Percentiles rank a stretch among this genome's conserved stretches.
Evolutionary conservation across 768 basidiomycete species (phyloP).

Genomic region (Suillus variegatus): DNA sequence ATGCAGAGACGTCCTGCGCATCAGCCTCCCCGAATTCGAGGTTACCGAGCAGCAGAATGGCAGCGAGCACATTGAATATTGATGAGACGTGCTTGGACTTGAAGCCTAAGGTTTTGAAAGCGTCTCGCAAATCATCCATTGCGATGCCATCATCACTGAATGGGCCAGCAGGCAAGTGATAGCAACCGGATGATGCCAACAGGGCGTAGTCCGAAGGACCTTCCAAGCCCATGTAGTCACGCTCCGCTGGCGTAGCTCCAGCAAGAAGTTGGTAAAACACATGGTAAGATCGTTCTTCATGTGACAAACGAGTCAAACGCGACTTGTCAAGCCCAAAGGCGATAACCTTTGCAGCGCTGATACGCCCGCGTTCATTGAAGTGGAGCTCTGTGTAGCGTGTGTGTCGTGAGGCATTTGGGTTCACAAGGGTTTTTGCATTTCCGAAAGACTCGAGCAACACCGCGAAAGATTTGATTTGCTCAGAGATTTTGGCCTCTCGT

Average conservation of each 20-base stretch:
- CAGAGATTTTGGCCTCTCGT: slow-evolving; percentile 49
- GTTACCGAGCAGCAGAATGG: slow-evolving; percentile 60
- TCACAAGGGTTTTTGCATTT: slow-evolving; percentile 62
- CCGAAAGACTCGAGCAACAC: slow-evolving; percentile 66
- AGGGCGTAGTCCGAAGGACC: slow-evolving; percentile 61
- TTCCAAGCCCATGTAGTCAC: slow-evolving; percentile 54
- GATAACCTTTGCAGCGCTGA: slow-evolving; percentile 57
- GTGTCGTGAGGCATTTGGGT: slow-evolving; percentile 65
- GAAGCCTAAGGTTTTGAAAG: slow-evolving; percentile 59
- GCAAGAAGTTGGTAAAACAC: slow-evolving; percentile 68
- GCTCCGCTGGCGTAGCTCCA: slow-evolving; percentile 55
- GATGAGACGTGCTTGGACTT: slow-evolving; percentile 58
- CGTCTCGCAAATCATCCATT: slow-evolving; percentile 58
- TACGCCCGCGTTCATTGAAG: slow-evolving; percentile 57
- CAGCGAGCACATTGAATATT: slow-evolving; percentile 53
- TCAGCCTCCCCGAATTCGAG: slow-evolving; percentile 58
- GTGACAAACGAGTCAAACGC: slow-evolving; percentile 49
- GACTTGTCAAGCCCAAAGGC: slow-evolving; percentile 68
- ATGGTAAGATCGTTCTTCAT: slow-evolving; percentile 66
- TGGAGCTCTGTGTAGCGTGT: slow-evolving; percentile 62
- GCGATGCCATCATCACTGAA: slow-evolving; percentile 61
- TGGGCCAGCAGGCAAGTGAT: slow-evolving; percentile 62
- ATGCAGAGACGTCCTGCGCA: slow-evolving; percentile 54
- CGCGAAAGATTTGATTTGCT: slow-evolving; percentile 56
- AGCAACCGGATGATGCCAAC: slow-evolving; percentile 59